Conservation (phyloP, 352 stramenopile genomes). For the Pythium oligandrum region DNA sequence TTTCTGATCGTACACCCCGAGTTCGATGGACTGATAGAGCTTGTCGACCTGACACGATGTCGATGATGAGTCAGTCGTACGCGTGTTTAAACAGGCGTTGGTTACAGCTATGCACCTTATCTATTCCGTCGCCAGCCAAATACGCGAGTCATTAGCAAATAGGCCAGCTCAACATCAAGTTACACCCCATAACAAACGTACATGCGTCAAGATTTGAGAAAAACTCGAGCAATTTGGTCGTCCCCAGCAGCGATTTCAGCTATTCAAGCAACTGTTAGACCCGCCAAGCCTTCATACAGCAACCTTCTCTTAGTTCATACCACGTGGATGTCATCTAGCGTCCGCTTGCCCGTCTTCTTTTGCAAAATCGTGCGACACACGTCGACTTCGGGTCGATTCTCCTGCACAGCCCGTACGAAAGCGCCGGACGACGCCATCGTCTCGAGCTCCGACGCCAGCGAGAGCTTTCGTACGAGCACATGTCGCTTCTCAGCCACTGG, state of each 20-base stretch:
- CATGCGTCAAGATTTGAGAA: conserved; percentile 77
- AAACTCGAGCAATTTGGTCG: conserved; percentile 75
- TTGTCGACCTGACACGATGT: conserved; percentile 41
- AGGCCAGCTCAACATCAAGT: background rate
- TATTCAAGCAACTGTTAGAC: conserved; percentile 12
- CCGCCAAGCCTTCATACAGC: background rate
- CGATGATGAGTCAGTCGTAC: background rate
- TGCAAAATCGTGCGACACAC: conserved; percentile 49
- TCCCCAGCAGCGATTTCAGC: conserved; percentile 70
- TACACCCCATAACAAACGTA: conserved; percentile 20
- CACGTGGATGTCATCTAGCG: conserved; percentile 71
- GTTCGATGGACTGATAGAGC: conserved; percentile 70
- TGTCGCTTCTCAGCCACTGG: background rate
- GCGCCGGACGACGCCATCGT: conserved; percentile 21
- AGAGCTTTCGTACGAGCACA: conserved; percentile 15
- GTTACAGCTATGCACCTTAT: background rate
- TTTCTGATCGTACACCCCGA: conserved; percentile 37
- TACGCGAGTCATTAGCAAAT: background rate
- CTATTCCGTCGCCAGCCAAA: background rate
- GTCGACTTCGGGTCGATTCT: conserved; percentile 43
- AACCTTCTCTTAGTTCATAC: conserved; percentile 19
- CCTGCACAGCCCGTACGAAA: conserved; percentile 20
- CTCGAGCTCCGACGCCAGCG: conserved; percentile 24
- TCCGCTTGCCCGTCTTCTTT: conserved; percentile 44
- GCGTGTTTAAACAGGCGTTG: background rate